Percentiles rank a stretch among this genome's conserved stretches.
Conservation (phyloP, 371 early-diverging fungal species). For the Rhizopus stolonifer region DNA sequence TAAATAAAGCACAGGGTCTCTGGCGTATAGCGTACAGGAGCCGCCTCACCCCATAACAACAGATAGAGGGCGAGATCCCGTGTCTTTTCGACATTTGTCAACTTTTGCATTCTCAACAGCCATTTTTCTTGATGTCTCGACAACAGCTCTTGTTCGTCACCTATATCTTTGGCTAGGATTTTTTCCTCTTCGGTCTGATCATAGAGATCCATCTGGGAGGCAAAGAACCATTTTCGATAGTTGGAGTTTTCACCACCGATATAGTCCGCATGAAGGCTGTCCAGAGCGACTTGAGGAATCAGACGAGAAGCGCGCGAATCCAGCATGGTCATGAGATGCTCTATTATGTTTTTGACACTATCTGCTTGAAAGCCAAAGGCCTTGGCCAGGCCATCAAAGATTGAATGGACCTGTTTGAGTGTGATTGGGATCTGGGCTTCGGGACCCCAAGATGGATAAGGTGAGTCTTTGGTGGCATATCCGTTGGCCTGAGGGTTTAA, state of each 20-base stretch:
- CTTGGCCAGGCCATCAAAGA: slow-evolving; percentile 20
- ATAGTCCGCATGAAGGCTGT: slow-evolving; percentile 83
- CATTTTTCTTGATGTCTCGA: slow-evolving; percentile 67
- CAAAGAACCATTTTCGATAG: slow-evolving; percentile 87
- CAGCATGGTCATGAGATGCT: slow-evolving; percentile 79
- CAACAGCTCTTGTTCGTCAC: slow-evolving; percentile 42
- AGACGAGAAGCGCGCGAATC: slow-evolving; percentile 85
- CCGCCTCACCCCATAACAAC: slow-evolving; percentile 87
- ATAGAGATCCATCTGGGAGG: slow-evolving; percentile 74
- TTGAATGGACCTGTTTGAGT: slow-evolving; percentile 18
- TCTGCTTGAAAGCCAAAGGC: slow-evolving; percentile 85
- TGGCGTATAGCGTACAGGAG: slow-evolving; percentile 75
- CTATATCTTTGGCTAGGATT: slow-evolving; percentile 35
- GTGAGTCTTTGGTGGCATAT: slow-evolving; percentile 11
- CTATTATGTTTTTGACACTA: slow-evolving; percentile 73
- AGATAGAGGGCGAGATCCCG: slow-evolving; percentile 81
- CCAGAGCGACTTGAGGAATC: slow-evolving; percentile 71
- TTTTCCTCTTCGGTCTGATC: slow-evolving; percentile 54
- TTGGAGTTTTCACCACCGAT: slow-evolving; percentile 85
- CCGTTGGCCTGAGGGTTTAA: slow-evolving; percentile 4
- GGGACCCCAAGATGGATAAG: slow-evolving; percentile 72
- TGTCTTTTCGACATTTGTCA: slow-evolving; percentile 69
- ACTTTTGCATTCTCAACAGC: slow-evolving; percentile 68
- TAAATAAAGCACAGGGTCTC: slow-evolving; percentile 85
- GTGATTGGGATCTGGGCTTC: slow-evolving; percentile 33